A percentile compares a stretch with the other conserved stretches of the same genome.
phyloP scores from a whole-genome alignment of 441 rosid species.

The Omphalea diandra region DNA sequence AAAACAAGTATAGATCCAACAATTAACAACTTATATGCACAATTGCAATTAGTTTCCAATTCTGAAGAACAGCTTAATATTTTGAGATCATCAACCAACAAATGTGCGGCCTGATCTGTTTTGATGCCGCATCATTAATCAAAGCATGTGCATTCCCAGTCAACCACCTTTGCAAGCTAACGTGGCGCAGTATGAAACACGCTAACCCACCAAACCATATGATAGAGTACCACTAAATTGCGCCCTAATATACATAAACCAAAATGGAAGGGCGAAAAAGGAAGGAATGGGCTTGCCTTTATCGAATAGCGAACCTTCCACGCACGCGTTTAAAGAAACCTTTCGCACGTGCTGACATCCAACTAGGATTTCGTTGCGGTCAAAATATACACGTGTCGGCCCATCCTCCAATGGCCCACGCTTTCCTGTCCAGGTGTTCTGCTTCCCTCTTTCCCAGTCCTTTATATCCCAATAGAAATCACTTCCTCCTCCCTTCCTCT shows the following conservation, averaged over 20 bases:
- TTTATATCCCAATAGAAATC: slow-evolving; percentile 2
- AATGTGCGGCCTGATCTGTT: slow-evolving; percentile 15
- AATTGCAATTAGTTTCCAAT: too few relatives aligned
- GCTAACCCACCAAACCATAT: slow-evolving; percentile 1
- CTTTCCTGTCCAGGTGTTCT: slow-evolving; percentile 31
- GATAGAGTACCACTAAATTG: background rate
- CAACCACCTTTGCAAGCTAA: background rate
- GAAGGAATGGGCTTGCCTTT: background rate
- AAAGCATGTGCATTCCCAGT: slow-evolving; percentile 21
- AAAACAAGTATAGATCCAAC: too few relatives aligned
- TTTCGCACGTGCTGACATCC: slow-evolving; percentile 43
- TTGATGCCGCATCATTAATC: slow-evolving; percentile 16
- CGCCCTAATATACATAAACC: background rate
- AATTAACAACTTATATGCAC: background rate
- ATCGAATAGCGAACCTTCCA: slow-evolving; percentile 30
- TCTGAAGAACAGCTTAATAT: background rate
- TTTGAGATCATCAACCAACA: too few relatives aligned
- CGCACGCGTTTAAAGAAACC: slow-evolving; percentile 43
- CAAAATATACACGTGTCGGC: slow-evolving; percentile 37
- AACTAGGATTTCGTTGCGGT: slow-evolving; percentile 20
- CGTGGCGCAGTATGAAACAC: slow-evolving; percentile 9
- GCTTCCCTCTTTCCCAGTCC: background rate
- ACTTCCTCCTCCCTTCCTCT: background rate
- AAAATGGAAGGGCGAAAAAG: background rate
- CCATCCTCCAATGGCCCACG: slow-evolving; percentile 14